Evolutionary conservation across 768 basidiomycete species (phyloP).

Genomic region (Boletellus ananiceps): DNA sequence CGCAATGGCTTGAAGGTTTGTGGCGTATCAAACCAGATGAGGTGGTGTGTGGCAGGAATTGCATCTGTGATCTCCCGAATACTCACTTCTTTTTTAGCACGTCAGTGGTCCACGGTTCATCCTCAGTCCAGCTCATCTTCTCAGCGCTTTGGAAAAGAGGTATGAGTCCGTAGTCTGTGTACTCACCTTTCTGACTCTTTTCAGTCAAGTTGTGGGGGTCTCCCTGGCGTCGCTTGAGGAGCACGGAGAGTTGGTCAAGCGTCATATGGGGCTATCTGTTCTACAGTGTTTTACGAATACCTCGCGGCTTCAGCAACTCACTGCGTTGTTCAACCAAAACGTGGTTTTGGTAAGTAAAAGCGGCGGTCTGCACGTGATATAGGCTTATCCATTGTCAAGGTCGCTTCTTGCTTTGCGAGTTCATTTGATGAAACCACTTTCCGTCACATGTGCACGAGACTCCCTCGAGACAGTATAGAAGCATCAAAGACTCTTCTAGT

Average conservation of each 20-base stretch:
- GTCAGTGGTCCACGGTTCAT: conserved; percentile 38
- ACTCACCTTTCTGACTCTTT: not conserved
- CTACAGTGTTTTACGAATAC: conserved; percentile 37
- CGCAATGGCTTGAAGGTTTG: conserved; percentile 48
- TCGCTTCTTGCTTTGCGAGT: conserved; percentile 41
- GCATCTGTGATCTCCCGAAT: not conserved
- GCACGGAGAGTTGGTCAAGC: conserved; percentile 37
- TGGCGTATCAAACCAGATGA: conserved; percentile 34
- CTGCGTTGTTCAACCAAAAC: conserved; percentile 37
- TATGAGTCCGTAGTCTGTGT: conserved; percentile 18
- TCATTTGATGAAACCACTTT: conserved; percentile 32
- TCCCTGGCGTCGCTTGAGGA: conserved; percentile 37
- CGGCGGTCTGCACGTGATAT: not conserved
- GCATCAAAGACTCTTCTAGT: conserved; percentile 26
- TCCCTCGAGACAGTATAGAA: conserved; percentile 7
- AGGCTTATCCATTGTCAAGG: conserved; percentile 27
- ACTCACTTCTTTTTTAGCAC: conserved; percentile 14
- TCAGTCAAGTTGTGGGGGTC: conserved; percentile 40
- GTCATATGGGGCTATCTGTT: conserved; percentile 34
- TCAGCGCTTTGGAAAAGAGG: conserved; percentile 38
- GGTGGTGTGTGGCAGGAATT: conserved; percentile 6
- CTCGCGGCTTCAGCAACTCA: conserved; percentile 42
- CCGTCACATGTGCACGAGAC: conserved; percentile 8
- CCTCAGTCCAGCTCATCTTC: conserved; percentile 41
- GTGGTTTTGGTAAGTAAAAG: conserved; percentile 38